Percentiles rank a stretch among this genome's conserved stretches.
phyloP scores from a whole-genome alignment of 495 filamentous ascomycete species.

The Cercophora scortea region DNA sequence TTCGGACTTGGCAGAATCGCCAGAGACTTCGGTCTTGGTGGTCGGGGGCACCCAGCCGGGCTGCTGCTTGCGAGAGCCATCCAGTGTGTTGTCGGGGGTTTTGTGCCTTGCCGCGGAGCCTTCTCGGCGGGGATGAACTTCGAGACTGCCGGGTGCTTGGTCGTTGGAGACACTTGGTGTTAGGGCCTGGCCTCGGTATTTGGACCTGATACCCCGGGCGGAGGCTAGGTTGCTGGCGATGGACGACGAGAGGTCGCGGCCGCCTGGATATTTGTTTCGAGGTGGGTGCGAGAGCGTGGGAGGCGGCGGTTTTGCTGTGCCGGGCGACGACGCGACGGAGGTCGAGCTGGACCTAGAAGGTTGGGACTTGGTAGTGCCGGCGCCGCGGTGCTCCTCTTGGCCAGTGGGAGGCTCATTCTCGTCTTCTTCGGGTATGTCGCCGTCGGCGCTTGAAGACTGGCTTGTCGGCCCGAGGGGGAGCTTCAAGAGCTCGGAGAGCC shows the following conservation, averaged over 20 bases:
- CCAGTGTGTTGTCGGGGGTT: conserved; percentile 20
- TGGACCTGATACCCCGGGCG: conserved; percentile 74
- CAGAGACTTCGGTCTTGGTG: background rate
- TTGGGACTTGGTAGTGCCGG: conserved; percentile 10
- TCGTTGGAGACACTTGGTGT: conserved; percentile 67
- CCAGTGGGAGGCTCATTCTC: conserved; percentile 27
- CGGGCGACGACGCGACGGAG: conserved; percentile 2
- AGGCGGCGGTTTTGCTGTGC: conserved; percentile 27
- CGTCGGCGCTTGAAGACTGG: conserved; percentile 25
- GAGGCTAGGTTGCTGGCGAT: conserved; percentile 89
- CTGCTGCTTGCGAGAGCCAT: conserved; percentile 20
- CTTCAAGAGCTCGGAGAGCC: conserved; percentile 69
- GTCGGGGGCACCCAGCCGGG: conserved; percentile 38
- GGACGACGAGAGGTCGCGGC: conserved; percentile 67
- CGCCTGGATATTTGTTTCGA: conserved; percentile 33
- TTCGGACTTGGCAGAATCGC: conserved; percentile 14
- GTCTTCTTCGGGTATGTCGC: conserved; percentile 25
- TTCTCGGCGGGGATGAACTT: conserved; percentile 45
- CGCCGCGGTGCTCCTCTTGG: background rate
- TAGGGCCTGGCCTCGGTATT: conserved; percentile 52
- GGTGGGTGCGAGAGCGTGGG: conserved; percentile 42
- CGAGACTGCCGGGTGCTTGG: conserved; percentile 66
- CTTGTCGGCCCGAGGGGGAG: conserved; percentile 56
- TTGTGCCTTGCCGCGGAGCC: conserved; percentile 30
- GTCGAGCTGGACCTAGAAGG: too few species aligned